Conservation (phyloP, 306 rosid genomes). For the Sophora flavescens region DNA sequence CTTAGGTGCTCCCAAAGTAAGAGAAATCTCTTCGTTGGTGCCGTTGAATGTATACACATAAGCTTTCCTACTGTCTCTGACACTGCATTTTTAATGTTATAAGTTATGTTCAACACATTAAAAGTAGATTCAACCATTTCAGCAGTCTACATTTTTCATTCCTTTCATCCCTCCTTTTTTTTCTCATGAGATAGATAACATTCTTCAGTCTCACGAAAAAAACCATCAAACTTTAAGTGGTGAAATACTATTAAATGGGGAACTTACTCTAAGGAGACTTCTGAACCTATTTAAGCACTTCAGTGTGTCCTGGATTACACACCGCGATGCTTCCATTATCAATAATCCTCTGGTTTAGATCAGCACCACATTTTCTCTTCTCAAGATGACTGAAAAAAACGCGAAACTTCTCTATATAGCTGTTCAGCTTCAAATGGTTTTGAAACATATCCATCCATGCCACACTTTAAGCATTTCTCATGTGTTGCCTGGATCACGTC, state of each 20-base stretch:
- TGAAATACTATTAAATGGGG: neutral
- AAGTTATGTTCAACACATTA: neutral
- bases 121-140: conserved; percentile 1
- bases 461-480: conserved; percentile 63
- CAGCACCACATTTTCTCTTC: conserved; percentile 47
- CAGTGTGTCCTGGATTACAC: conserved; percentile 40
- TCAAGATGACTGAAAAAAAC: conserved; percentile 52
- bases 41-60: neutral
- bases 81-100: too few species aligned
- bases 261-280: conserved; percentile 59
- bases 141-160: neutral
- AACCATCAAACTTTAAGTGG: neutral
- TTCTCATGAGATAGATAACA: neutral
- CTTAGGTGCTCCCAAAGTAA: neutral
- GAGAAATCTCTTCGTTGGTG: neutral
- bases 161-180: neutral
- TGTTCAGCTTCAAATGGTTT: conserved; percentile 85
- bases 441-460: conserved; percentile 83
- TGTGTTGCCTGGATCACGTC: conserved; percentile 86
- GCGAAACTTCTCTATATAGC: conserved; percentile 76
- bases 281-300: conserved; percentile 39
- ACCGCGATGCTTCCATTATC: conserved; percentile 23
- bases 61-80: neutral
- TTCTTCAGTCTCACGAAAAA: neutral
- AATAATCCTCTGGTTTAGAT: conserved; percentile 23